phyloP scores from a whole-genome alignment of 345 rosid species.

The Pistacia vera region DNA sequence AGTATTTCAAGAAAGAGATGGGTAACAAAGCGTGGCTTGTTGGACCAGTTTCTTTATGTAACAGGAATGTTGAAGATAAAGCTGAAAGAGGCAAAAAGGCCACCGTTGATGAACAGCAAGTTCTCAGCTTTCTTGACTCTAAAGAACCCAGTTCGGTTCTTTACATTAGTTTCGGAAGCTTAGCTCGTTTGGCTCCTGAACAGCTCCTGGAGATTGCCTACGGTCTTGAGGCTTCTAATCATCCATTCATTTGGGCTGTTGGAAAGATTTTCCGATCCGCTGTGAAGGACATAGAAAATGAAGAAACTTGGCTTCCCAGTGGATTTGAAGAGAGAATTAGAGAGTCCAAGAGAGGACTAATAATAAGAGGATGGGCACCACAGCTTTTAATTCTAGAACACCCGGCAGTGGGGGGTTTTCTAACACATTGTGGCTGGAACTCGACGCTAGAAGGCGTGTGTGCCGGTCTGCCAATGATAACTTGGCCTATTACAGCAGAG shows the following conservation, averaged over 20 bases:
- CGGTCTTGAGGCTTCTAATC: constrained; percentile 45
- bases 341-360: constrained; percentile 33
- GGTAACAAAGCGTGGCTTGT: constrained; percentile 47
- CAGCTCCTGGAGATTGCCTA: constrained; percentile 48
- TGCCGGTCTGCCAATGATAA: constrained; percentile 47
- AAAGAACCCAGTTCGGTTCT: constrained; percentile 51
- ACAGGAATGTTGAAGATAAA: constrained; percentile 37
- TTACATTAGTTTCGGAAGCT: constrained; percentile 54
- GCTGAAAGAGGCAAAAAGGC: constrained; percentile 42
- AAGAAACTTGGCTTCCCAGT: constrained; percentile 29
- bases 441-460: constrained; percentile 40
- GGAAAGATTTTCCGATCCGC: constrained; percentile 24
- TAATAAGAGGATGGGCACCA: constrained; percentile 61
- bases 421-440: constrained; percentile 65
- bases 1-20: constrained; percentile 32
- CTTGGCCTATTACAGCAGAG: constrained; percentile 44
- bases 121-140: constrained; percentile 46
- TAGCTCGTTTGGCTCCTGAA: constrained; percentile 28
- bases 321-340: constrained; percentile 43
- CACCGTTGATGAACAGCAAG: constrained; percentile 25
- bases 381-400: constrained; percentile 50
- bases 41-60: constrained; percentile 51
- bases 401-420: constrained; percentile 44
- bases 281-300: constrained; percentile 11
- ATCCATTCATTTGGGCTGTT: constrained; percentile 53